Conservation (phyloP, 2,329 filamentous ascomycete genomes). For the Bipolaris victoriae region DNA sequence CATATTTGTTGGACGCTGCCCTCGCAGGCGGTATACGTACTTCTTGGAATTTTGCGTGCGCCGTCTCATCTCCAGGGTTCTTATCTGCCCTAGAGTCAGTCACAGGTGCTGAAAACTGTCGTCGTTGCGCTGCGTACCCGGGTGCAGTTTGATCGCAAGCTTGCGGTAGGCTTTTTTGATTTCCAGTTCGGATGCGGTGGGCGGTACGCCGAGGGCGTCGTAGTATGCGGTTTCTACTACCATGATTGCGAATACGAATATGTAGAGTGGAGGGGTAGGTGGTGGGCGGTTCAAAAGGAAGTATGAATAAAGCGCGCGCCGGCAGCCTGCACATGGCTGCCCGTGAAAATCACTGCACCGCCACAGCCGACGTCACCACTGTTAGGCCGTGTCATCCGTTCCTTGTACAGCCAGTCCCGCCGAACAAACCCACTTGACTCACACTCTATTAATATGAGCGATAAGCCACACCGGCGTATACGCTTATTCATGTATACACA, state of each 20-base stretch:
- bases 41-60: slow-evolving; percentile 91
- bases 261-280: slow-evolving; percentile 3
- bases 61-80: slow-evolving; percentile 94
- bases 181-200: slow-evolving; percentile 85
- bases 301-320: slow-evolving; percentile 26
- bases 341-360: slow-evolving; percentile 26
- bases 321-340: slow-evolving; percentile 17
- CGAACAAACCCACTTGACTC: not conserved
- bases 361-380: slow-evolving; percentile 28
- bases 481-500: not conserved
- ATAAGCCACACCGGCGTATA: not conserved
- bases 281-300: slow-evolving; percentile 15
- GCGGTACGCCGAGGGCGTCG: slow-evolving; percentile 82
- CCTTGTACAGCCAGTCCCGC: not conserved
- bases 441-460: not conserved
- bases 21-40: slow-evolving; percentile 55
- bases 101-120: slow-evolving; percentile 2
- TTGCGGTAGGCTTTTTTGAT: slow-evolving; percentile 97
- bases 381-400: slow-evolving; percentile 10
- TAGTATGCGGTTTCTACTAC: slow-evolving; percentile 89
- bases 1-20: slow-evolving; percentile 6
- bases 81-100: slow-evolving; percentile 69
- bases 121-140: slow-evolving; percentile 61
- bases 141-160: slow-evolving; percentile 90
- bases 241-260: slow-evolving; percentile 58